Conservation (phyloP, 768 basidiomycete species). For the Suillus variegatus region DNA sequence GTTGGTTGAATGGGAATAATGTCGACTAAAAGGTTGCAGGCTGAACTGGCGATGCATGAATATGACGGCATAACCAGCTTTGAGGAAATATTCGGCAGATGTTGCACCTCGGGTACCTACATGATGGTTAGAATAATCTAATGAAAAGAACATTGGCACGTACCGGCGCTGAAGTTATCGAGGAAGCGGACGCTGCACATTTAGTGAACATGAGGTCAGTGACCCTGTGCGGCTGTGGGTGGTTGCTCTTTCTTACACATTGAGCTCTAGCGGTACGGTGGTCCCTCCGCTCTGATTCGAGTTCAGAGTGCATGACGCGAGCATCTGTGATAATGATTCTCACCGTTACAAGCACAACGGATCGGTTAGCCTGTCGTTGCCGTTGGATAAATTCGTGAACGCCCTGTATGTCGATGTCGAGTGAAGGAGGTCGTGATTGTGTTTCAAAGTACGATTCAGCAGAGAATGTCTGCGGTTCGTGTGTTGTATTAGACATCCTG, state of each 20-base stretch:
- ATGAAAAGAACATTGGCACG: conserved; percentile 22
- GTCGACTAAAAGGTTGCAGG: conserved; percentile 94
- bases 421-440: too few relatives aligned
- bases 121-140: conserved; percentile 1
- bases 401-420: conserved; percentile 51
- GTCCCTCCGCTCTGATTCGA: conserved; percentile 88
- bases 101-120: conserved; percentile 94
- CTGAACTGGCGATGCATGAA: conserved; percentile 99
- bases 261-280: conserved; percentile 96
- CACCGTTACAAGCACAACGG: conserved; percentile 94
- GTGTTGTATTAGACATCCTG: conserved; percentile 20
- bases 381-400: conserved; percentile 70
- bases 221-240: conserved; percentile 11
- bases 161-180: conserved; percentile 98
- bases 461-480: conserved; percentile 53
- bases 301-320: conserved; percentile 12
- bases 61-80: conserved; percentile 94
- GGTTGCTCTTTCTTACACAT: conserved; percentile 73
- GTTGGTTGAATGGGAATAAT: conserved; percentile 97
- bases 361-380: conserved; percentile 64
- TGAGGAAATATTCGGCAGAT: conserved; percentile 96
- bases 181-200: conserved; percentile 89
- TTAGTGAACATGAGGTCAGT: conserved; percentile 24
- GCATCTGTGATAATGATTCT: conserved; percentile 29
- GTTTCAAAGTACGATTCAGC: too few relatives aligned